phyloP scores from a whole-genome alignment of 1,284 basidiomycete species.

The Apiotrichum siamense region DNA sequence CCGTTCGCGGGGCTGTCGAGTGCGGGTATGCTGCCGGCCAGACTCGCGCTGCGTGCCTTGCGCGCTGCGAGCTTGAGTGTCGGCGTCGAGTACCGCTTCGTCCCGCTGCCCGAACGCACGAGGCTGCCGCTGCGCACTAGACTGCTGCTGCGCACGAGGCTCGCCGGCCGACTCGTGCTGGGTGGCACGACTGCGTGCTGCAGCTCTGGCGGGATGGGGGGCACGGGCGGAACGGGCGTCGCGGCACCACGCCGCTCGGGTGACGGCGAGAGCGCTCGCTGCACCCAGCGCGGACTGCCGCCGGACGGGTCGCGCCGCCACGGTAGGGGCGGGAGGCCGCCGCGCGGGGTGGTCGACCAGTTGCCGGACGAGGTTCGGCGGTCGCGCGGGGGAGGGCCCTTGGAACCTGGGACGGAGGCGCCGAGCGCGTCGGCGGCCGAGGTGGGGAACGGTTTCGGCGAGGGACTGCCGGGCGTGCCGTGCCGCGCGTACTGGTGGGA shows the following conservation, averaged over 20 bases:
- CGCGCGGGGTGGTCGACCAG: too few relatives aligned
- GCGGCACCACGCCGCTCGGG: neutral
- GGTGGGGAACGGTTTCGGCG: neutral
- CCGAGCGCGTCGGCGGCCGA: neutral
- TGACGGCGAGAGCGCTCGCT: slow-evolving; percentile 6
- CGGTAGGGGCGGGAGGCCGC: slow-evolving; percentile 8
- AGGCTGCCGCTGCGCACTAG: too few relatives aligned
- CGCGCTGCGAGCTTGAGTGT: neutral
- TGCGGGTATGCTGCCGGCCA: neutral
- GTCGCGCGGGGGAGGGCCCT: neutral
- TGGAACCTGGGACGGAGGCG: neutral
- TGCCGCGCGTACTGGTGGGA: too few relatives aligned
- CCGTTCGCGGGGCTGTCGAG: too few relatives aligned
- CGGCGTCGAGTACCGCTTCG: neutral
- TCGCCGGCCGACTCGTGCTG: neutral
- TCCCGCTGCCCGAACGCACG: too few relatives aligned
- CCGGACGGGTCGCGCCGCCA: slow-evolving; percentile 10
- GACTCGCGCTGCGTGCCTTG: neutral
- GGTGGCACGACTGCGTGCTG: neutral
- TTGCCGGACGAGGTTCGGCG: neutral
- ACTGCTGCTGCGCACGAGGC: neutral
- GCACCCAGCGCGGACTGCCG: slow-evolving; percentile 7
- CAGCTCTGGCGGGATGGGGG: neutral
- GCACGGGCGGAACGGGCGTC: neutral
- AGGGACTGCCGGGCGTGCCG: too few relatives aligned